A percentile compares a stretch with the other conserved stretches of the same genome.
Evolutionary conservation across 1,284 basidiomycete species (phyloP).

Genomic region (Fomitopsis betulina): DNA sequence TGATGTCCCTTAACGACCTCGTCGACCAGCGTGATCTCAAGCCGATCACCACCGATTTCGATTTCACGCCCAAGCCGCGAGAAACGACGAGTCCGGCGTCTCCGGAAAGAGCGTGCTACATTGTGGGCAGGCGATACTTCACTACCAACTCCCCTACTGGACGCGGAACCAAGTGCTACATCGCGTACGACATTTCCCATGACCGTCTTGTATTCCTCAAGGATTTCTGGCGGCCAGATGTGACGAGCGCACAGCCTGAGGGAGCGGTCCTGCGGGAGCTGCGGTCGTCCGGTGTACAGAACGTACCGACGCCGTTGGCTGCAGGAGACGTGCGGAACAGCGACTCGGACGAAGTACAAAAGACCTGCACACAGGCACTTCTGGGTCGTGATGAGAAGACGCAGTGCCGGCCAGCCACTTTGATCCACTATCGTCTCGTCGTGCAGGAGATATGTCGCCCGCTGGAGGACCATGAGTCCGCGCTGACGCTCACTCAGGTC

Average conservation of each 20-base stretch:
- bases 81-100: too few species aligned
- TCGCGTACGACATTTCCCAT: not conserved
- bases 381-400: not conserved
- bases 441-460: slow-evolving; percentile 6
- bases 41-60: too few species aligned
- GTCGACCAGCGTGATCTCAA: not conserved
- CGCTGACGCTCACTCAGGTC: not conserved
- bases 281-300: not conserved
- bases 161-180: not conserved
- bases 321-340: slow-evolving; percentile 1
- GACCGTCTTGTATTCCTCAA: slow-evolving; percentile 1
- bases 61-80: too few species aligned
- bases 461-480: not conserved
- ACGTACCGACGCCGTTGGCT: slow-evolving; percentile 5
- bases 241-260: not conserved
- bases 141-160: not conserved
- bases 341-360: not conserved
- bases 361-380: not conserved
- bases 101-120: not conserved
- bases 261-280: not conserved
- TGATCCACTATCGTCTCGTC: slow-evolving; percentile 4
- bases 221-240: not conserved
- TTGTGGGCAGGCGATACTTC: not conserved
- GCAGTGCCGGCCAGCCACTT: not conserved
- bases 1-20: not conserved